These are phyloP conservation scores for Purpureocillium lavendulum DNA, from an alignment of 2,329 filamentous ascomycete genomes.

Conservation along the genomic window DNA sequence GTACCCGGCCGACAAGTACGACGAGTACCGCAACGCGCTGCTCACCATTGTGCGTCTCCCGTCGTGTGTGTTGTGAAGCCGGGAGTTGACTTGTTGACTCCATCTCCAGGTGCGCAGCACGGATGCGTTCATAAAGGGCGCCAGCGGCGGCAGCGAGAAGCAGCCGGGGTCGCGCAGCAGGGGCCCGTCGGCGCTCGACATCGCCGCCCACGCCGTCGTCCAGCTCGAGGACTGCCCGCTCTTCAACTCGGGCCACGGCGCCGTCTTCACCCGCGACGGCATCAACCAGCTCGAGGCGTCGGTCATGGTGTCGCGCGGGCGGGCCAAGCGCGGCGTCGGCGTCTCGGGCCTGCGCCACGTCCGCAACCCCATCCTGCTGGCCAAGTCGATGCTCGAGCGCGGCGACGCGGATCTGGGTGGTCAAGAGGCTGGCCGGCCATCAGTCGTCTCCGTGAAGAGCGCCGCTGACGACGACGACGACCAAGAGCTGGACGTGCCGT, in stretches of 20 bases:
- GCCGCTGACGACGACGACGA: slow-evolving; percentile 17
- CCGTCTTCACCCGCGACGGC: slow-evolving; percentile 78
- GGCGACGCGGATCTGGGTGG: slow-evolving; percentile 51
- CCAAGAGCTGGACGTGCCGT: slow-evolving; percentile 33
- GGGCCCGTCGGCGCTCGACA: slow-evolving; percentile 55
- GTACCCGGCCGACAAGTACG: slow-evolving; percentile 49
- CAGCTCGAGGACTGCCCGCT: slow-evolving; percentile 72
- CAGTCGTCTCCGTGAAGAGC: no score
- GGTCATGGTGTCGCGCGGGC: slow-evolving; percentile 71
- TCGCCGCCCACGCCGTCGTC: slow-evolving; percentile 66
- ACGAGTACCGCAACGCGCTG: slow-evolving; percentile 51
- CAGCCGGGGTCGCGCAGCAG: no score
- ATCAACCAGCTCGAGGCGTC: slow-evolving; percentile 80
- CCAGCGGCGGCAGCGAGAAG: slow-evolving; percentile 15
- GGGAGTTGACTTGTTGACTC: neutral
- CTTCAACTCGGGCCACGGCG: slow-evolving; percentile 78
- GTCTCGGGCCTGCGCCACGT: slow-evolving; percentile 65
- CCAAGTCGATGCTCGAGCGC: slow-evolving; percentile 59
- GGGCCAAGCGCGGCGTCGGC: slow-evolving; percentile 68
- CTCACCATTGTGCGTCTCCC: slow-evolving; percentile 44
- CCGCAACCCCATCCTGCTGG: slow-evolving; percentile 73
- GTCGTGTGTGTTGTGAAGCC: no score
- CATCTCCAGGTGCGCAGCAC: slow-evolving; percentile 33
- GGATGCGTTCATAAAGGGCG: slow-evolving; percentile 36
- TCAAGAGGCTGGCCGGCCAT: no score